Percentiles rank a stretch among this genome's conserved stretches.
Conservation (phyloP, 495 filamentous ascomycete species). For the Lasiosphaeria hispida region DNA sequence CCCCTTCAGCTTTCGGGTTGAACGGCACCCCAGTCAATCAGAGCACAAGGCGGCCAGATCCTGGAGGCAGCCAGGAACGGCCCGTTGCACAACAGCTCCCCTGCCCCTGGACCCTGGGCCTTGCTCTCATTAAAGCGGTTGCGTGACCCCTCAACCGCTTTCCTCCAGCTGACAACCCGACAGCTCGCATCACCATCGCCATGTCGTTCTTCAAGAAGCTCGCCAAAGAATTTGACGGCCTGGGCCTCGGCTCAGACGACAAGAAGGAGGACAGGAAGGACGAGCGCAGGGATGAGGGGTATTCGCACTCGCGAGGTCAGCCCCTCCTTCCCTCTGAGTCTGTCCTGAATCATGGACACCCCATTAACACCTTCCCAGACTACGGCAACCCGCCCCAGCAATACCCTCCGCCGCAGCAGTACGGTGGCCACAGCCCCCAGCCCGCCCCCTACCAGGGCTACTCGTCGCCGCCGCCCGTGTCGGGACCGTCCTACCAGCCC, state of each 20-base stretch:
- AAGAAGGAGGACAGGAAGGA: slow-evolving; percentile 12
- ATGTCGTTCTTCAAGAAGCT: slow-evolving; percentile 36
- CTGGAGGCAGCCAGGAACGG: no score
- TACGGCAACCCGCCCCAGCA: slow-evolving; percentile 10
- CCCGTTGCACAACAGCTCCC: no score
- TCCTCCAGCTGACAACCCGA: neutral
- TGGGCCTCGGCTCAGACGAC: slow-evolving; percentile 18
- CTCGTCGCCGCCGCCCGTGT: slow-evolving; percentile 23
- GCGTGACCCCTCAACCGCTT: neutral
- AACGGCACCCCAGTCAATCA: no score
- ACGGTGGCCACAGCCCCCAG: slow-evolving; percentile 28
- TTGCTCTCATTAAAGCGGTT: no score
- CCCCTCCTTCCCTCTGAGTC: neutral
- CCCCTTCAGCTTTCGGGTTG: no score
- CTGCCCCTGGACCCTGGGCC: no score
- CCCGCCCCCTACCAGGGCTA: slow-evolving; percentile 19
- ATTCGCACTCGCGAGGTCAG: neutral
- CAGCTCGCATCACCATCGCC: neutral
- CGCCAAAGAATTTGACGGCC: slow-evolving; percentile 20
- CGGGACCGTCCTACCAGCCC: slow-evolving; percentile 38
- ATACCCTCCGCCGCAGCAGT: slow-evolving; percentile 23
- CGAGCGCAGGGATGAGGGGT: slow-evolving; percentile 3
- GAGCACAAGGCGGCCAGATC: no score
- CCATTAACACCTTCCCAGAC: slow-evolving; percentile 14
- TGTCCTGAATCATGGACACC: neutral